Conservation (phyloP, 495 filamentous ascomycete genomes). For the Friedmanniomyces simplex region DNA sequence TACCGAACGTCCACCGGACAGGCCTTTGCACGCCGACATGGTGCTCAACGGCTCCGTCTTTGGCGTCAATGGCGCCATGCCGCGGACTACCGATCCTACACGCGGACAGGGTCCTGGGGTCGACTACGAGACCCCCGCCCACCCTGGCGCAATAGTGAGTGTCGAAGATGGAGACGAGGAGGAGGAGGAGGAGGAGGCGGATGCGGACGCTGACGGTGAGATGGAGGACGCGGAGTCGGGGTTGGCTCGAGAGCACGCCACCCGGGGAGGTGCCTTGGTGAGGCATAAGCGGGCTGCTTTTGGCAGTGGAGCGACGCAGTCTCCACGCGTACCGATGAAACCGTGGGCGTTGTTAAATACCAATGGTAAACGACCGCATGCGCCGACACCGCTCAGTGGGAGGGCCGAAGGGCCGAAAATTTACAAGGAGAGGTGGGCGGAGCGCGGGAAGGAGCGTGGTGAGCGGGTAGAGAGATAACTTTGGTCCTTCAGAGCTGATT, state of each 20-base stretch:
- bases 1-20: background rate
- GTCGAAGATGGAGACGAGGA: constrained; percentile 2
- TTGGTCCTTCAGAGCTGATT: too few species aligned
- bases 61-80: constrained; percentile 14
- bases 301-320: too few species aligned
- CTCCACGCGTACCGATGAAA: background rate
- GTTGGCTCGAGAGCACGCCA: background rate
- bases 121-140: constrained; percentile 10
- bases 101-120: background rate
- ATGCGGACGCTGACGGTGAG: constrained; percentile 1
- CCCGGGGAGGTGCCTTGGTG: background rate
- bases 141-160: constrained; percentile 8
- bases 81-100: background rate
- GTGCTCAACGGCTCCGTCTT: constrained; percentile 13
- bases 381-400: background rate
- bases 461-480: background rate
- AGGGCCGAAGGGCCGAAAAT: background rate
- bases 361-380: constrained; percentile 6
- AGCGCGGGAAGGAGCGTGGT: background rate
- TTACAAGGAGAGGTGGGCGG: background rate
- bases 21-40: constrained; percentile 1
- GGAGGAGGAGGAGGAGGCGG: background rate
- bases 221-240: background rate
- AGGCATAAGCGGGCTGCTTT: background rate
- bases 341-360: background rate